Conservation (phyloP, 306 rosid species). For the Gastrolobium bilobum region DNA sequence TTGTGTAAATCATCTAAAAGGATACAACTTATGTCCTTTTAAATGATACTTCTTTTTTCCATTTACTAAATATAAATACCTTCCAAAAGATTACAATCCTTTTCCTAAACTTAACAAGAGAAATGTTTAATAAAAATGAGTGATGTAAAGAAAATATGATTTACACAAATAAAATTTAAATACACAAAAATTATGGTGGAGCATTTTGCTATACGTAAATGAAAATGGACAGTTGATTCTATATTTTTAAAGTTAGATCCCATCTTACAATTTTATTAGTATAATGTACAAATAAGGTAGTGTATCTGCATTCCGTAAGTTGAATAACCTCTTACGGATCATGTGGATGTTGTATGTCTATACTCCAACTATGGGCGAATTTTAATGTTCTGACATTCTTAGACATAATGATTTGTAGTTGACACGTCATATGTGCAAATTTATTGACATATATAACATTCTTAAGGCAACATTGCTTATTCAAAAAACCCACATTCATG, state of each 20-base stretch:
- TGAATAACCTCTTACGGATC: background rate
- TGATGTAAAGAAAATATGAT: background rate
- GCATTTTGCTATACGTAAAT: background rate
- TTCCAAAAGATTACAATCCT: background rate
- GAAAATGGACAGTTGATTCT: background rate
- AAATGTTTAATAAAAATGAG: background rate
- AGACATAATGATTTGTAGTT: background rate
- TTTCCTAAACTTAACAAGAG: background rate
- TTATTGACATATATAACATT: background rate
- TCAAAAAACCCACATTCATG: background rate
- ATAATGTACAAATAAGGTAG: background rate
- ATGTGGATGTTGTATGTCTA: background rate
- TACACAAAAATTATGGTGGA: background rate
- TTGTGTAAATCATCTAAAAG: no score
- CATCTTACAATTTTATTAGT: background rate
- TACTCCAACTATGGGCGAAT: background rate
- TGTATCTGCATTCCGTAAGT: constrained; percentile 6
- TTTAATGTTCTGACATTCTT: constrained; percentile 17
- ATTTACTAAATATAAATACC: background rate
- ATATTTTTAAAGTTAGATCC: background rate
- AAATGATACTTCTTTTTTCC: no score
- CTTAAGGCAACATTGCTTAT: background rate
- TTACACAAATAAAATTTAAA: background rate
- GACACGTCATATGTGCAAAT: background rate
- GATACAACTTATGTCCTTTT: no score